Evolutionary conservation across 1,139 yeast species (phyloP).

Genomic region (Geotrichum fermentans): DNA sequence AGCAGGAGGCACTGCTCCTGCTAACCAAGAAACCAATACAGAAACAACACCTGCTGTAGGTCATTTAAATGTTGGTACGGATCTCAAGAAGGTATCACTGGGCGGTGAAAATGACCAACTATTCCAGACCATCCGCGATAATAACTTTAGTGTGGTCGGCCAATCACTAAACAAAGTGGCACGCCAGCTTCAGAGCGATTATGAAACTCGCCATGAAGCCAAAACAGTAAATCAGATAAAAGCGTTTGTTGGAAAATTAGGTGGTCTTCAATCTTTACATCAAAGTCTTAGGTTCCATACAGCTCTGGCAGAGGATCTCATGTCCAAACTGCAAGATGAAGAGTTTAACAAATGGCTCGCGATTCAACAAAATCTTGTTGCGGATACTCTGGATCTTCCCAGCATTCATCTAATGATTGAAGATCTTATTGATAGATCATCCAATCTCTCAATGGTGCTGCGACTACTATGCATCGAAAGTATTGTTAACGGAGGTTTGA

Average conservation of each 20-base stretch:
- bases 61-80: slow-evolving; percentile 11
- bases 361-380: slow-evolving; percentile 69
- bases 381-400: slow-evolving; percentile 51
- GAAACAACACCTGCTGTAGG: slow-evolving; percentile 17
- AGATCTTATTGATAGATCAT: slow-evolving; percentile 46
- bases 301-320: slow-evolving; percentile 61
- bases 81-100: slow-evolving; percentile 36
- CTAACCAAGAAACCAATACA: slow-evolving; percentile 7
- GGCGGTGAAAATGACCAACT: slow-evolving; percentile 39
- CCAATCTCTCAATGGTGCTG: slow-evolving; percentile 42
- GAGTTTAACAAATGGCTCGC: slow-evolving; percentile 56
- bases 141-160: slow-evolving; percentile 80
- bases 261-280: slow-evolving; percentile 63
- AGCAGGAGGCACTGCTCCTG: slow-evolving; percentile 6
- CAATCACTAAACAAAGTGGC: slow-evolving; percentile 67
- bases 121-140: slow-evolving; percentile 51
- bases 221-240: slow-evolving; percentile 63
- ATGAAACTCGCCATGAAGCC: slow-evolving; percentile 57
- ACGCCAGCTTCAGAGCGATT: slow-evolving; percentile 61
- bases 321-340: slow-evolving; percentile 48
- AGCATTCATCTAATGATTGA: slow-evolving; percentile 47
- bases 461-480: slow-evolving; percentile 53
- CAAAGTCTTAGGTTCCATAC: slow-evolving; percentile 72
- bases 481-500: slow-evolving; percentile 59
- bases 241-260: slow-evolving; percentile 64